Conservation (phyloP, 805 yeast genomes). For the Starmerella bombicola region DNA sequence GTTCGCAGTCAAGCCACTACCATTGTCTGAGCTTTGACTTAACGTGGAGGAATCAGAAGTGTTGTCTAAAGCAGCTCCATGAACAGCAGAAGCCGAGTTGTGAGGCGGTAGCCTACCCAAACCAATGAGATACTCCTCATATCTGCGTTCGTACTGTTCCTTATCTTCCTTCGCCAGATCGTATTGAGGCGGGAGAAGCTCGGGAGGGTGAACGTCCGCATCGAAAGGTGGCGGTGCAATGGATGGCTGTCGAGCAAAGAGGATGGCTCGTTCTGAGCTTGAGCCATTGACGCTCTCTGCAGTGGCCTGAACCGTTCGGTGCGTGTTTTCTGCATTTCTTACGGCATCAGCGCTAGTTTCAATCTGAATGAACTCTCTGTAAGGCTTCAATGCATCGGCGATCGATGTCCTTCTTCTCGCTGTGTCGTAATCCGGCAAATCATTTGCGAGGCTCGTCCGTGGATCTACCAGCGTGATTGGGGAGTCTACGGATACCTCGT, state of each 20-base stretch:
- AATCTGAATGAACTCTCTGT: conserved; percentile 20
- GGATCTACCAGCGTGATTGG: conserved; percentile 76
- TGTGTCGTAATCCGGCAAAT: conserved; percentile 30
- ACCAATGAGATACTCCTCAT: conserved; percentile 12
- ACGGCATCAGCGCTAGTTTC: conserved; percentile 3
- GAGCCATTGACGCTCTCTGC: not conserved
- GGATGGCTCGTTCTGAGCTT: conserved; percentile 36
- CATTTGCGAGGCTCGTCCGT: conserved; percentile 33
- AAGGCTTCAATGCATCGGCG: conserved; percentile 16
- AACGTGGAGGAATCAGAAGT: conserved; percentile 2
- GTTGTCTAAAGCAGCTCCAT: not conserved
- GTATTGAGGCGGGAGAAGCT: conserved; percentile 26
- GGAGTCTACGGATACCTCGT: conserved; percentile 87
- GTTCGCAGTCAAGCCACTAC: conserved; percentile 7
- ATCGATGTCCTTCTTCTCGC: conserved; percentile 1
- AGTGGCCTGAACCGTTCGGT: not conserved
- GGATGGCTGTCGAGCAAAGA: conserved; percentile 42
- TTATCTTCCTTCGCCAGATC: conserved; percentile 11
- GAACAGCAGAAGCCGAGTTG: not conserved
- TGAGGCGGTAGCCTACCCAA: conserved; percentile 2
- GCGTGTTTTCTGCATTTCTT: not conserved
- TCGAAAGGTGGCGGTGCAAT: conserved; percentile 55
- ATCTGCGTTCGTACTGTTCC: conserved; percentile 19
- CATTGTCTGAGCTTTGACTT: conserved; percentile 6
- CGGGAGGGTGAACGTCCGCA: conserved; percentile 33